Evolutionary conservation across 2,329 filamentous ascomycete genomes (phyloP).

Genomic region (Microsporum ferrugineum): DNA sequence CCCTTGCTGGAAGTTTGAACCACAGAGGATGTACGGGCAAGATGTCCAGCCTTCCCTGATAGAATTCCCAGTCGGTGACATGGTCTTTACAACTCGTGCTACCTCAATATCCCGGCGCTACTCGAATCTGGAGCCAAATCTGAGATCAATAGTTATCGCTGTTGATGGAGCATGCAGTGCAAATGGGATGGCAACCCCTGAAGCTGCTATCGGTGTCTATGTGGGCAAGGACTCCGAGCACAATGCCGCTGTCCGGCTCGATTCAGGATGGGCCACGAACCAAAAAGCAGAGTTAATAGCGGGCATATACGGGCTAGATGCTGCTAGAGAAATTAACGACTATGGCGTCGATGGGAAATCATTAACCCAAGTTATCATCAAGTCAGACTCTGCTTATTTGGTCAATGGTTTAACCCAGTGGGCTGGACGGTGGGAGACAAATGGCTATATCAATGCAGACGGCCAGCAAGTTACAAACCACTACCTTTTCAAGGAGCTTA

Average conservation of each 20-base stretch:
- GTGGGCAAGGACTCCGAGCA: neutral
- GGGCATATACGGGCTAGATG: conserved; percentile 12
- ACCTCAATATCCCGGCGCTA: neutral
- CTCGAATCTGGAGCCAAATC: neutral
- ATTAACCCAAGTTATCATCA: conserved; percentile 17
- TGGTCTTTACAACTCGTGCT: neutral
- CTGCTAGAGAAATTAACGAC: conserved; percentile 2
- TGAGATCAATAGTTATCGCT: neutral
- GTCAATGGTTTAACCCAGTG: conserved; percentile 24
- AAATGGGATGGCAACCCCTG: neutral
- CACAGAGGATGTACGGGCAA: neutral
- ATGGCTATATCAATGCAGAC: conserved; percentile 20
- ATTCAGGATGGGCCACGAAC: conserved; percentile 10
- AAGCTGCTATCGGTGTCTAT: neutral
- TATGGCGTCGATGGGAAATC: neutral
- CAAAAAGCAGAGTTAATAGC: conserved; percentile 17
- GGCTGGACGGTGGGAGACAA: conserved; percentile 24
- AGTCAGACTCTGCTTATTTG: conserved; percentile 27
- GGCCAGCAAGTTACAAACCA: conserved; percentile 19
- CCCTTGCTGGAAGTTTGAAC: neutral
- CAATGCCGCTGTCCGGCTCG: conserved; percentile 8
- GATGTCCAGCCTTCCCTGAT: neutral
- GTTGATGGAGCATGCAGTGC: conserved; percentile 1
- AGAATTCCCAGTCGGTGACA: neutral
- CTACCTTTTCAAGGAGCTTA: conserved; percentile 15